Evolutionary conservation across 768 basidiomycete species (phyloP).

Genomic region (Phaeolepiota aurea): DNA sequence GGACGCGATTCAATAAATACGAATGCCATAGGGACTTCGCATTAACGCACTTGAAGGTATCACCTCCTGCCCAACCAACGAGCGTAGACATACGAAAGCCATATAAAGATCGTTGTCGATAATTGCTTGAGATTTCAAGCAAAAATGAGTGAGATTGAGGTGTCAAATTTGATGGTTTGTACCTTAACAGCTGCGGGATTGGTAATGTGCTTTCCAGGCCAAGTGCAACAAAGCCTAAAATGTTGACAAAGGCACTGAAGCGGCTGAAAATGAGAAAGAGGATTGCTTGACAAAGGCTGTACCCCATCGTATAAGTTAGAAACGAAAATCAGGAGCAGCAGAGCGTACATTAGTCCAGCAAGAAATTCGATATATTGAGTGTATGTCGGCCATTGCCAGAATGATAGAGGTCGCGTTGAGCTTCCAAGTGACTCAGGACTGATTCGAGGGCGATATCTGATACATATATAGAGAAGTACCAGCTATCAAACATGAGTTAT

Average conservation of each 20-base stretch:
- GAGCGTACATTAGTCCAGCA: slow-evolving; percentile 69
- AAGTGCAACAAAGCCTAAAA: slow-evolving; percentile 69
- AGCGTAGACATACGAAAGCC: slow-evolving; percentile 81
- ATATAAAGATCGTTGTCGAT: slow-evolving; percentile 69
- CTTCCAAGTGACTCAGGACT: slow-evolving; percentile 51
- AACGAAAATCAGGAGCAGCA: slow-evolving; percentile 2
- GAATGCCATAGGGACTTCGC: too few relatives aligned
- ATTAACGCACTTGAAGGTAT: slow-evolving; percentile 74
- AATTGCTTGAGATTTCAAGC: slow-evolving; percentile 57
- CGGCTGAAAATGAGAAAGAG: slow-evolving; percentile 68
- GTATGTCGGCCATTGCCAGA: slow-evolving; percentile 84
- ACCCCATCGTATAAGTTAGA: slow-evolving; percentile 15
- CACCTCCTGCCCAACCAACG: slow-evolving; percentile 78
- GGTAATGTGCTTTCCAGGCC: slow-evolving; percentile 85
- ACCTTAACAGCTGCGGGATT: slow-evolving; percentile 79
- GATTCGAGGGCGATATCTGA: slow-evolving; percentile 53
- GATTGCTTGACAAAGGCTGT: slow-evolving; percentile 60
- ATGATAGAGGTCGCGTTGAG: slow-evolving; percentile 61
- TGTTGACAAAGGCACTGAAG: slow-evolving; percentile 46
- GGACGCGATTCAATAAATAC: too few relatives aligned
- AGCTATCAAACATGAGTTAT: slow-evolving; percentile 40
- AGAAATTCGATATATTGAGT: slow-evolving; percentile 78
- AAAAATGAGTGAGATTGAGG: slow-evolving; percentile 4
- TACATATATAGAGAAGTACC: slow-evolving; percentile 75
- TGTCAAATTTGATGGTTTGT: slow-evolving; percentile 7